phyloP scores from a whole-genome alignment of 768 basidiomycete genomes.

The Leccinellum luteum region DNA sequence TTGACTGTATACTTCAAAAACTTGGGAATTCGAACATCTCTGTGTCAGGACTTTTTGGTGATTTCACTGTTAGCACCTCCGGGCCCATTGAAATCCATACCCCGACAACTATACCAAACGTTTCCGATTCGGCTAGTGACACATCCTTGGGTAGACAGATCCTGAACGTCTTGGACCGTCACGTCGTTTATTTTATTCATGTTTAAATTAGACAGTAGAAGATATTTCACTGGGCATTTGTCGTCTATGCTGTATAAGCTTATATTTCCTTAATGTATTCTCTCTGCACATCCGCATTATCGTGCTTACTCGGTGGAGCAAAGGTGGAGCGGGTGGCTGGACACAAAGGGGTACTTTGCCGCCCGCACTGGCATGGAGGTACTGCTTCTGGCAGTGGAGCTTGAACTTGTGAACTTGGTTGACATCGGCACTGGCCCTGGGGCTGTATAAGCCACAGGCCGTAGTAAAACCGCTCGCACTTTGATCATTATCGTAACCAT shows the following conservation, averaged over 20 bases:
- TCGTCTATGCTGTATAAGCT: background rate
- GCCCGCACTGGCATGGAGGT: background rate
- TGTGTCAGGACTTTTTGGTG: conserved; percentile 56
- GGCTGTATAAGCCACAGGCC: background rate
- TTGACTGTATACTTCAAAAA: background rate
- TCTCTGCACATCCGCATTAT: too few relatives aligned
- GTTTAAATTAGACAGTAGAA: conserved; percentile 14
- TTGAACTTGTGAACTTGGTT: background rate
- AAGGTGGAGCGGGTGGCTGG: background rate
- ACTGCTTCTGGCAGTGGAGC: background rate
- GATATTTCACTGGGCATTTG: conserved; percentile 1
- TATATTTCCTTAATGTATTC: conserved; percentile 14
- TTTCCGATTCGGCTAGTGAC: conserved; percentile 64
- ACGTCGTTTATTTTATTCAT: conserved; percentile 18
- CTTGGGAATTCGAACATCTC: background rate
- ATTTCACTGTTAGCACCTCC: conserved; percentile 43
- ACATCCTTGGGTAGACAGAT: conserved; percentile 45
- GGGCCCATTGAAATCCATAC: conserved; percentile 33
- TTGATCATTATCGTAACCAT: background rate
- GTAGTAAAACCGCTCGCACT: background rate
- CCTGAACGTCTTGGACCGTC: conserved; percentile 12
- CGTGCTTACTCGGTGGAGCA: background rate
- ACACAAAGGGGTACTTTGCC: background rate
- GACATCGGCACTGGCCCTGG: background rate
- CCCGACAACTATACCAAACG: conserved; percentile 41